phyloP scores from a whole-genome alignment of 148 eudicot species.

The Cornus kousa region DNA sequence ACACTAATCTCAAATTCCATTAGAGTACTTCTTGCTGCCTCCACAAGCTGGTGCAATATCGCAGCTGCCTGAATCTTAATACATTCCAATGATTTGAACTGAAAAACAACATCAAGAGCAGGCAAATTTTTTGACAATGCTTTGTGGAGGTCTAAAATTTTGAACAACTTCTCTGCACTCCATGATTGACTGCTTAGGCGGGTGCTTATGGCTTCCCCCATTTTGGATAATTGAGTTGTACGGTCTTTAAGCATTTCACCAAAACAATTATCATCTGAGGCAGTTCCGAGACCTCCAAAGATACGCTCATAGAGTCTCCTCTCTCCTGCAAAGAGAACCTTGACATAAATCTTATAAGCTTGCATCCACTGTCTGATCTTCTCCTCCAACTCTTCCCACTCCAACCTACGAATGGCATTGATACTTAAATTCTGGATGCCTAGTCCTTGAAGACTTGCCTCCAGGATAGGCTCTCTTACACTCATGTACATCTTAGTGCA shows the following conservation, averaged over 20 bases:
- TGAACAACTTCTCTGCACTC: conserved; percentile 52
- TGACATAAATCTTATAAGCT: conserved; percentile 56
- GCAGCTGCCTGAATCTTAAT: conserved; percentile 74
- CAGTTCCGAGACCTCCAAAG: conserved; percentile 38
- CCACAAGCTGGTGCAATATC: conserved; percentile 67
- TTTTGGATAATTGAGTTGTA: conserved; percentile 62
- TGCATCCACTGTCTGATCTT: conserved; percentile 76
- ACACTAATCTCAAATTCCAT: conserved; percentile 87
- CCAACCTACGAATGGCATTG: conserved; percentile 55
- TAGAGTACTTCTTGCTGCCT: conserved; percentile 74
- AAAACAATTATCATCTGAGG: conserved; percentile 51
- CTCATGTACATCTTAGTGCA: conserved; percentile 71
- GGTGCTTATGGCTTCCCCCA: conserved; percentile 47
- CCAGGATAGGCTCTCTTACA: conserved; percentile 54
- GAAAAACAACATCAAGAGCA: conserved; percentile 63
- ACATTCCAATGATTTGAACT: conserved; percentile 52
- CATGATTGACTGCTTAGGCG: conserved; percentile 55
- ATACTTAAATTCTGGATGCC: conserved; percentile 70
- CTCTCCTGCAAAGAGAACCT: conserved; percentile 65
- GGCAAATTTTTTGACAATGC: conserved; percentile 62
- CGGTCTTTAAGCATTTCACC: conserved; percentile 62
- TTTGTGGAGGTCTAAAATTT: conserved; percentile 78
- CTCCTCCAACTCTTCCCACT: conserved; percentile 58
- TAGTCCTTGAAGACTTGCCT: conserved; percentile 46
- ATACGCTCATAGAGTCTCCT: conserved; percentile 58